Evolutionary conservation across 345 rosid genomes (phyloP).

Genomic region (Aquilaria malaccensis): DNA sequence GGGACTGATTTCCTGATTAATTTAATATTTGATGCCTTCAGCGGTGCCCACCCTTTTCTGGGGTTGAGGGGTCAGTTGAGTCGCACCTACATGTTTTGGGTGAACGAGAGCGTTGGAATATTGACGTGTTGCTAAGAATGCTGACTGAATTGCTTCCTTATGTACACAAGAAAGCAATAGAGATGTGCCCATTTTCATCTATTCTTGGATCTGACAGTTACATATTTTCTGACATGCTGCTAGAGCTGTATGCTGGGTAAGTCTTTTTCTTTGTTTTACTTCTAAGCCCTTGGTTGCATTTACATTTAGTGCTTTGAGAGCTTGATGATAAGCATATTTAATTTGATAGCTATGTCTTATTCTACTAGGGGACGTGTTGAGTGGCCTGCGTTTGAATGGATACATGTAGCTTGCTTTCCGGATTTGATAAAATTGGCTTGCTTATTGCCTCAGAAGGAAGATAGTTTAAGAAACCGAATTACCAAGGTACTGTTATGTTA

Average conservation of each 20-base stretch:
- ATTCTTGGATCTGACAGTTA: constrained; percentile 35
- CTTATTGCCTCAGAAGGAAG: constrained; percentile 87
- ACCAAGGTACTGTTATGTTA: constrained; percentile 51
- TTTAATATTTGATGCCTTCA: constrained; percentile 25
- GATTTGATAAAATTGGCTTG: constrained; percentile 68
- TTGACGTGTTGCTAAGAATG: constrained; percentile 85
- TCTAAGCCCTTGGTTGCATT: not conserved
- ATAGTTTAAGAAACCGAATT: constrained; percentile 68
- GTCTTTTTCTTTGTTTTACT: constrained; percentile 8
- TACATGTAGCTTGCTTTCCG: constrained; percentile 87
- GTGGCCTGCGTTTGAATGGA: constrained; percentile 95
- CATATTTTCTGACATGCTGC: constrained; percentile 44
- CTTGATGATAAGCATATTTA: constrained; percentile 9
- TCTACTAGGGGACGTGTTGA: constrained; percentile 58
- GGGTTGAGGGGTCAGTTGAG: constrained; percentile 93
- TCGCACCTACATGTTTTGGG: constrained; percentile 84
- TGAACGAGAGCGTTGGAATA: constrained; percentile 91
- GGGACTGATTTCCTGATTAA: not conserved
- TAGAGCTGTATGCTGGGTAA: constrained; percentile 74
- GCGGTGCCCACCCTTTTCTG: constrained; percentile 93
- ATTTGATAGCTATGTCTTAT: constrained; percentile 17
- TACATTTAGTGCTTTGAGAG: constrained; percentile 9
- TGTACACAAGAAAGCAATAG: constrained; percentile 59
- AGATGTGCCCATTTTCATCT: constrained; percentile 76
- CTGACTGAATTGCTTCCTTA: constrained; percentile 70